Evolutionary conservation across 768 basidiomycete species (phyloP).

Genomic region (Tricholoma flavovirens): DNA sequence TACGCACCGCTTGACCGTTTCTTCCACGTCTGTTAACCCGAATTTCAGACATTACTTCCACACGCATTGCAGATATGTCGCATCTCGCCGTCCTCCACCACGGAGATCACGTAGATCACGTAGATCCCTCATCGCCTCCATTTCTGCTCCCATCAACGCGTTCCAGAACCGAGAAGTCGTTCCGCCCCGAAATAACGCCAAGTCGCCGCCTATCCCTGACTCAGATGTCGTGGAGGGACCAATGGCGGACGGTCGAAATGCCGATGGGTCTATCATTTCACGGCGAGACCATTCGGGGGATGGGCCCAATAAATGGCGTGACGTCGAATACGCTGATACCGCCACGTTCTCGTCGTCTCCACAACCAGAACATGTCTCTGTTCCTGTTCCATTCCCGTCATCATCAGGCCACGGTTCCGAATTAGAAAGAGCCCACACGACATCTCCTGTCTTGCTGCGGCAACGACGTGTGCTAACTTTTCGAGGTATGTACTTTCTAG

Average conservation of each 20-base stretch:
- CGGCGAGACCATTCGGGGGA: neutral
- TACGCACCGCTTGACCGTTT: conserved; percentile 16
- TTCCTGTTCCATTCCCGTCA: neutral
- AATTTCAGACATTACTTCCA: conserved; percentile 36
- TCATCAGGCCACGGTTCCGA: neutral
- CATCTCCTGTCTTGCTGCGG: conserved; percentile 7
- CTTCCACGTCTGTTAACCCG: neutral
- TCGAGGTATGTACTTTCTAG: neutral
- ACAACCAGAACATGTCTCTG: neutral
- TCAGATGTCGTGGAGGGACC: neutral
- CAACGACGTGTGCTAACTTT: conserved; percentile 4
- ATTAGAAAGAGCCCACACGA: neutral
- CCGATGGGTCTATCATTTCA: neutral
- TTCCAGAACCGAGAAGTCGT: neutral
- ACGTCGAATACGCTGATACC: neutral
- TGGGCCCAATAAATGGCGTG: neutral
- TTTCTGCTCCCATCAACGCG: neutral
- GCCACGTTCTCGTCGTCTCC: neutral
- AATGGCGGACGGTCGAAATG: neutral
- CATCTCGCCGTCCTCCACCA: conserved; percentile 11
- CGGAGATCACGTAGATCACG: neutral
- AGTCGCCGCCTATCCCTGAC: neutral
- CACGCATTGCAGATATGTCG: conserved; percentile 37
- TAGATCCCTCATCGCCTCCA: neutral
- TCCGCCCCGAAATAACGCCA: neutral